phyloP scores from a whole-genome alignment of 2,329 filamentous ascomycete species.

The Lecanicillium sp. region DNA sequence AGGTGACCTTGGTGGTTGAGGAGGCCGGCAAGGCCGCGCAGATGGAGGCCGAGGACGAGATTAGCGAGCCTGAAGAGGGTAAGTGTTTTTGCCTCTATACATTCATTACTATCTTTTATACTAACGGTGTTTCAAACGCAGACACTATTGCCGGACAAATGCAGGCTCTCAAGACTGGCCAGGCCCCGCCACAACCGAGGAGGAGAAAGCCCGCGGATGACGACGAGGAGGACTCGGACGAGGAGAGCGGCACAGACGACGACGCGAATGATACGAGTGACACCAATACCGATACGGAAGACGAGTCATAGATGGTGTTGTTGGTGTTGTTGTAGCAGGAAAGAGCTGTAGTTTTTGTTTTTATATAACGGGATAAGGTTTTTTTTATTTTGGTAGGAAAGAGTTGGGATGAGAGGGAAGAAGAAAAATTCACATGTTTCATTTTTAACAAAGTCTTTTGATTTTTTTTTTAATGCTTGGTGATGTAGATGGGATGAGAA shows the following conservation, averaged over 20 bases:
- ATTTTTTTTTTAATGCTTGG: conserved; percentile 1
- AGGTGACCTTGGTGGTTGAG: conserved; percentile 82
- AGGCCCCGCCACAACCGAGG: conserved; percentile 46
- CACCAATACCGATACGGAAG: conserved; percentile 62
- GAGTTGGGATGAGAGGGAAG: background rate
- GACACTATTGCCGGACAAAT: conserved; percentile 89
- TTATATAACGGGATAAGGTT: too few species aligned
- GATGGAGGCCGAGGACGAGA: conserved; percentile 83
- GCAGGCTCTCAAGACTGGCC: conserved; percentile 72
- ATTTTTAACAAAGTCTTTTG: background rate
- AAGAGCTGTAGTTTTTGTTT: background rate
- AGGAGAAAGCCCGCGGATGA: conserved; percentile 33
- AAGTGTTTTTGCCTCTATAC: conserved; percentile 34
- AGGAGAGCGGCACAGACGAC: conserved; percentile 74
- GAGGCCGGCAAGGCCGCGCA: conserved; percentile 78
- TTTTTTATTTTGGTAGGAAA: background rate
- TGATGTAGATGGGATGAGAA: too few species aligned
- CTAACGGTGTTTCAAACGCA: conserved; percentile 29
- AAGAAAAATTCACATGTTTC: background rate
- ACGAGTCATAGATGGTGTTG: conserved; percentile 37
- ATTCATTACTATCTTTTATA: conserved; percentile 12
- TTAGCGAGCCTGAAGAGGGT: conserved; percentile 98
- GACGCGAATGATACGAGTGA: conserved; percentile 59
- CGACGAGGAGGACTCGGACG: conserved; percentile 52
- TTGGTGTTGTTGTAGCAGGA: background rate